Evolutionary conservation across 2,329 filamentous ascomycete species (phyloP), one percentile per base, ranked within the genome.

Genomic region (Didymella pinodella): DNA sequence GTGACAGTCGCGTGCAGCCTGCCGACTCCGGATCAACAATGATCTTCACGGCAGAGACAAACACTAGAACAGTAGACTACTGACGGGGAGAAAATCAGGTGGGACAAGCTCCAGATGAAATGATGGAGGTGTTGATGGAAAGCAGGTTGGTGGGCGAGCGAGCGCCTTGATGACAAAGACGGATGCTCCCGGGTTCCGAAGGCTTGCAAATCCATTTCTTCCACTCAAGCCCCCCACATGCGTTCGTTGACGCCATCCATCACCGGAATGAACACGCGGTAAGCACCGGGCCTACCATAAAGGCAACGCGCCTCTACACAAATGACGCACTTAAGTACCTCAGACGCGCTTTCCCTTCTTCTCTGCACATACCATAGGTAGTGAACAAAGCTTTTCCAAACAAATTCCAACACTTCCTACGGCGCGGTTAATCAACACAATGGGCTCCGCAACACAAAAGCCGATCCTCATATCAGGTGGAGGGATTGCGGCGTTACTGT

Each of bases 381-480:
- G 4, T 46, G 16, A 32, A 46, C 18, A 49, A n/a, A n/a, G 20
- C 11, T 2, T 26, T 25, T 34, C 7, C 38, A 10, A 16, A 40
- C 25, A 16, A 12, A 26, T 14, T 18, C 31, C 8, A 16, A 3
- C 38, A 22, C 43, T 43, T 4, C 20, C 25, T 2, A 10, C 61
- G 22, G 61, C 62, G 34, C 65, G 60, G 57, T 63, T 59, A 32
- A 63, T 65, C 41, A 60, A 62, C 28, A 51, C 31, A 47, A 66
- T 60, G 65, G 59, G 40, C 49, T 65, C 28, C 50, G 59, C 29
- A 54, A 58, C 56, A 16, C 64, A 57, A 44, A 82, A 72, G 72
- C 80, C 66, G 72, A 79, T 65, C 85, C 69, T 76, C 50, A 76
- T 76, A 47, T 65, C 73, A 22, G 74, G 74, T 50, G 71, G 59